These are phyloP conservation scores for Aspergillus fumigatus DNA, from an alignment of 2,329 filamentous ascomycete species.

Conservation along the genomic window DNA sequence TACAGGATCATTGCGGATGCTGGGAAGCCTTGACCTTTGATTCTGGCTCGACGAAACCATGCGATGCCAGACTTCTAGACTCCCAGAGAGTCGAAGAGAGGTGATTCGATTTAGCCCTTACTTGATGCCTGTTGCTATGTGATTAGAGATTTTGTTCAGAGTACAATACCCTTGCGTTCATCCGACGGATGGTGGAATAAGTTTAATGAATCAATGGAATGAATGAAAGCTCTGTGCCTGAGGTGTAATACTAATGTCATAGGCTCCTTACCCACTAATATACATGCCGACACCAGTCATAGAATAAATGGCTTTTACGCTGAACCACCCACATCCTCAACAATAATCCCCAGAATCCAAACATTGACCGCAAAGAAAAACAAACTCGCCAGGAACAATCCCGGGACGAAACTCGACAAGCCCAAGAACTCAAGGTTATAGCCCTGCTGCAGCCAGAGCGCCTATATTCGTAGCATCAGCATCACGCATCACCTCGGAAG, in stretches of 20 bases:
- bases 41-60: background rate
- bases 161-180: background rate
- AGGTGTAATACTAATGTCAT: background rate
- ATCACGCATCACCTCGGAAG: background rate
- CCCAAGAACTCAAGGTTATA: constrained; percentile 78
- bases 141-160: background rate
- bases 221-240: background rate
- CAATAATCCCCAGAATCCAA: constrained; percentile 78
- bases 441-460: constrained; percentile 68
- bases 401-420: constrained; percentile 75
- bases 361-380: constrained; percentile 81
- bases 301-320: background rate
- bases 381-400: constrained; percentile 71
- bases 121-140: background rate
- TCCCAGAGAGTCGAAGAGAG: background rate
- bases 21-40: constrained; percentile 20
- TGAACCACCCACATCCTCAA: constrained; percentile 55
- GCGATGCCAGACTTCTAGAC: background rate
- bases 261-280: background rate
- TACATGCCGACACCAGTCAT: background rate
- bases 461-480: constrained; percentile 43
- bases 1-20: constrained; percentile 41
- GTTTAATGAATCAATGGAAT: background rate
- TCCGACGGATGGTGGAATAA: background rate
- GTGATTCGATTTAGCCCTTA: background rate